These are phyloP conservation scores for Serendipita indica DNA, from an alignment of 768 basidiomycete species.

Conservation along the genomic window DNA sequence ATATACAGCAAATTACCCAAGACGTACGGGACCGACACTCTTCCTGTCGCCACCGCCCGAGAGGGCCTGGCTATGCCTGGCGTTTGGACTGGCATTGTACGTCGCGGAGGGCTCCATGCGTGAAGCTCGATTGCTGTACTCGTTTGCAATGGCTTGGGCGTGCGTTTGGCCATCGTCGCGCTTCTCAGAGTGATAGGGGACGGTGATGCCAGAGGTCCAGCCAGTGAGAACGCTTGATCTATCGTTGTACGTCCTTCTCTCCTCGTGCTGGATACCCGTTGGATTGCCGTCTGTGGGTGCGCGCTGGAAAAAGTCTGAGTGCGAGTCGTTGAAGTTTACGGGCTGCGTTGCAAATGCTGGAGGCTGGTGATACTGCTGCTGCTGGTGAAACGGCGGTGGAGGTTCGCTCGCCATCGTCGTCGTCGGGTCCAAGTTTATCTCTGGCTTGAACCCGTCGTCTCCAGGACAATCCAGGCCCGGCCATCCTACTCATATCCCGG, in stretches of 20 bases:
- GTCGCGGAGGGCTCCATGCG: not conserved
- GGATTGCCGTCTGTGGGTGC: constrained; percentile 6
- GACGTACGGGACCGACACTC: not conserved
- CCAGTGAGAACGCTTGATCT: not conserved
- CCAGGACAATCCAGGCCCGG: too few relatives aligned
- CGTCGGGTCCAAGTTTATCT: too few relatives aligned
- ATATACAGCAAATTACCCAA: too few relatives aligned
- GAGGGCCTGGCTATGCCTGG: not conserved
- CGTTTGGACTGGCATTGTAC: not conserved
- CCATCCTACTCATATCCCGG: too few relatives aligned
- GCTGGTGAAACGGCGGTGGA: not conserved
- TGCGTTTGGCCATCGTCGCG: constrained; percentile 15
- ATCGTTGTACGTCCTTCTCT: constrained; percentile 8
- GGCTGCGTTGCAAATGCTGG: constrained; percentile 9
- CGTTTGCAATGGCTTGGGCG: constrained; percentile 14
- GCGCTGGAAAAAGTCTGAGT: constrained; percentile 9
- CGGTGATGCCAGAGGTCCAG: constrained; percentile 13
- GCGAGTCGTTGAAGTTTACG: constrained; percentile 13
- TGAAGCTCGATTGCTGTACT: constrained; percentile 8
- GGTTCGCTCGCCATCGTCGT: too few relatives aligned
- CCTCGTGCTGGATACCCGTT: constrained; percentile 6
- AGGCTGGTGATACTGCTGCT: not conserved
- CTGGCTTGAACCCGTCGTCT: too few relatives aligned
- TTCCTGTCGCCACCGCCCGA: constrained; percentile 1
- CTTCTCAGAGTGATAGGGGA: not conserved